Evolutionary conservation across 225 moss, liverwort and hornwort species (phyloP), one percentile per base, ranked within the genome.

Genomic region (Lunularia cruciata): DNA sequence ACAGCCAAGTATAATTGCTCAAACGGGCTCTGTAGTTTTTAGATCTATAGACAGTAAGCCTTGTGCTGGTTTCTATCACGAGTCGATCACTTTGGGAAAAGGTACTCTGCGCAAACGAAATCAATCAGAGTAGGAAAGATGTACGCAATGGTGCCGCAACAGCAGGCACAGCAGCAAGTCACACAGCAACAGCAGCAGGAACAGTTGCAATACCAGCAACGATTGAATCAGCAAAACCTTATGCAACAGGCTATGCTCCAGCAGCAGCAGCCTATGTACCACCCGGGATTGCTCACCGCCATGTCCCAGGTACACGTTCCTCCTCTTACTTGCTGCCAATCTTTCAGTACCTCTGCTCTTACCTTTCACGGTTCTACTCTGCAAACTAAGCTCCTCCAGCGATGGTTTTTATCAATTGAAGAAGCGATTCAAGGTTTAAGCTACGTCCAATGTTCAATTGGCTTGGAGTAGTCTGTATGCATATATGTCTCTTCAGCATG

Each of bases 161-260:
- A 83, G 72, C 96, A 93, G 85, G 86, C 89, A 76, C 96, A 92
- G 56, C 75, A 86, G 23, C 88, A 89, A 62, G 88, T 89, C 43
- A 85, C 83, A 66, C 83, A 83, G 72, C 76, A 76, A 48, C 87
- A 76, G 80, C 87, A 78, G 61, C 82, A 86, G 60, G 79, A 85
- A 65, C 86, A 86, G 71, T 69, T 92, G 81, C 89, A 93, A 31
- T 91, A 82, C 60, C 96, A 92, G 84, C 96, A 92, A 69, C 92
- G 92, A 72, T 73, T 93, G 18, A 93, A 85, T 71, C 91, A 92
- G 72, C 96, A 91, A 47, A 89, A 57, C 63, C 78, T 92, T 12
- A 86, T 98, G 78, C 96, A 96, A 59, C 96, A 98, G 83, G 98
- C 91, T 43, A 86, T 93, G 88, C 84, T 93, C 54, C 91, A 89